Percentiles rank a stretch among this genome's conserved stretches.
Evolutionary conservation across 177 flowering plant species (phyloP).

Genomic region (Vitis hybrid): DNA sequence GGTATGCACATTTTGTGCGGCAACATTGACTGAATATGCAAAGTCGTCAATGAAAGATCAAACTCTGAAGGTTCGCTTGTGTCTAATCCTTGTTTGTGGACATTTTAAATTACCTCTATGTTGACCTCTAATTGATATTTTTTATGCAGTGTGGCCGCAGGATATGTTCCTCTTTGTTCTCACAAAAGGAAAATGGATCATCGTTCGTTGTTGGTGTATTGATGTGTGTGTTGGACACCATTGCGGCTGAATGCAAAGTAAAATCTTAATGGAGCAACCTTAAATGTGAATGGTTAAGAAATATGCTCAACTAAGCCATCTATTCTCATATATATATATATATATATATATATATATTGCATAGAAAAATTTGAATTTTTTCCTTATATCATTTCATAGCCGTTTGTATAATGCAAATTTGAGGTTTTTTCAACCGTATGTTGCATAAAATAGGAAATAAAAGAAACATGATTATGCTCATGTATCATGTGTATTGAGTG

Average conservation of each 20-base stretch:
- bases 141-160: constrained; percentile 52
- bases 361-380: no score
- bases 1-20: constrained; percentile 32
- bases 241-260: constrained; percentile 58
- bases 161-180: constrained; percentile 47
- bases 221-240: constrained; percentile 31
- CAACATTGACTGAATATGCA: constrained; percentile 47
- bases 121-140: not conserved
- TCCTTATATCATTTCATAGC: no score
- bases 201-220: constrained; percentile 36
- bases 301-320: no score
- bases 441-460: no score
- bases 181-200: constrained; percentile 26
- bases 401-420: no score
- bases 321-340: no score
- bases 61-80: constrained; percentile 45
- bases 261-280: not conserved
- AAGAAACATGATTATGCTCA: no score
- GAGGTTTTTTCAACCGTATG: no score
- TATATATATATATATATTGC: no score
- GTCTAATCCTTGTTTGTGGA: not conserved
- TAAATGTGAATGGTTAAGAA: no score
- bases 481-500: no score
- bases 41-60: constrained; percentile 50
- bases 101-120: not conserved